Evolutionary conservation across 179 eudicot species (phyloP).

Genomic region (Carnegiea gigantea): DNA sequence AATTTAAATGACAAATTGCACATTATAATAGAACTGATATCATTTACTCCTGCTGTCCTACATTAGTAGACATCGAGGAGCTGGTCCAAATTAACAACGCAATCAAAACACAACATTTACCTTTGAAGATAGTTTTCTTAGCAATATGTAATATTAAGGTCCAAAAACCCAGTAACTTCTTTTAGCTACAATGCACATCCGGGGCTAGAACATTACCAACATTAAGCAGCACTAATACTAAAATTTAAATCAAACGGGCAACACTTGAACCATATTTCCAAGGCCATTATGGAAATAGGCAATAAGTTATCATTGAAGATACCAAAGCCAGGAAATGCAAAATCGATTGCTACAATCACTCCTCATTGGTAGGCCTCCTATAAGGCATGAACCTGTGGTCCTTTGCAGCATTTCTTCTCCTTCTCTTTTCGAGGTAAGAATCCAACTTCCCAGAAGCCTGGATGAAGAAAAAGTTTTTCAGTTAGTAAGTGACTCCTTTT

Average conservation of each 20-base stretch:
- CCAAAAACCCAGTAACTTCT: too few relatives aligned
- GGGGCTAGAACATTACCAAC: not conserved
- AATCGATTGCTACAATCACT: conserved; percentile 3
- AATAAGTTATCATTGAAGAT: not conserved
- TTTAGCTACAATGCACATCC: not conserved
- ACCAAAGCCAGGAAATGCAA: not conserved
- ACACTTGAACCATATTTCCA: not conserved
- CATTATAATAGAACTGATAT: too few relatives aligned
- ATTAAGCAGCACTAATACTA: not conserved
- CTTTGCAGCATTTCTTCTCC: conserved; percentile 75
- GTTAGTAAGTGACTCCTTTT: too few relatives aligned
- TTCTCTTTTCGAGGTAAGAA: conserved; percentile 64
- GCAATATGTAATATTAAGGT: too few relatives aligned
- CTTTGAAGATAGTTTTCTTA: too few relatives aligned
- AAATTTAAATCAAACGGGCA: not conserved
- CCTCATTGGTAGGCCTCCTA: conserved; percentile 44
- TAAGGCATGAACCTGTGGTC: conserved; percentile 87
- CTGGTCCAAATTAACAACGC: too few relatives aligned
- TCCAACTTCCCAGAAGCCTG: conserved; percentile 86
- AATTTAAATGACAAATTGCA: too few relatives aligned
- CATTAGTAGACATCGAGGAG: too few relatives aligned
- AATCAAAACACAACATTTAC: too few relatives aligned
- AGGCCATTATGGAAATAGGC: not conserved
- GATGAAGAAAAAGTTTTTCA: conserved; percentile 2
- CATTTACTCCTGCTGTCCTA: too few relatives aligned